These are phyloP conservation scores for Yamadazyma conglobata DNA, from an alignment of 1,139 yeast species.

Conservation along the genomic window DNA sequence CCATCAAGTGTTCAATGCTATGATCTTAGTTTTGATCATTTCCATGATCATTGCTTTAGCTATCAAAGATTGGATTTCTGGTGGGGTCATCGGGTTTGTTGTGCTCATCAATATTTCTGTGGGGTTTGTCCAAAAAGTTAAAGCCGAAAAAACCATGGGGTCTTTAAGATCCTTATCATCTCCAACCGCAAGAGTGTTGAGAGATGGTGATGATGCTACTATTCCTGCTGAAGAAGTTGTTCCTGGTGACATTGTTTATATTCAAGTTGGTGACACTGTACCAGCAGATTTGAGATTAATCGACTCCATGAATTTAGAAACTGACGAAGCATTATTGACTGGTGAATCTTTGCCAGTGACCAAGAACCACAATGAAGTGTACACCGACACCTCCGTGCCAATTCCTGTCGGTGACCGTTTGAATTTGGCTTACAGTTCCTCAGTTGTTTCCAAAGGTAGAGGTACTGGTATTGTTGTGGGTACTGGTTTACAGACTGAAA, in stretches of 20 bases:
- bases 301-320: conserved; percentile 64
- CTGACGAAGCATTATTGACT: conserved; percentile 77
- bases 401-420: conserved; percentile 71
- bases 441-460: conserved; percentile 73
- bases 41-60: conserved; percentile 77
- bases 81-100: conserved; percentile 77
- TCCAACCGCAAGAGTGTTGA: conserved; percentile 67
- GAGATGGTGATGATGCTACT: conserved; percentile 59
- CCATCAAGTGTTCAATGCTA: conserved; percentile 75
- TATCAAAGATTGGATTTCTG: conserved; percentile 76
- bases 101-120: conserved; percentile 63
- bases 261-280: conserved; percentile 72
- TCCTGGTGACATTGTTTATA: conserved; percentile 69
- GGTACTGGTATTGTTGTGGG: conserved; percentile 65
- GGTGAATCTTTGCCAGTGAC: conserved; percentile 82
- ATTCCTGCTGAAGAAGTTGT: conserved; percentile 68
- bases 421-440: conserved; percentile 71
- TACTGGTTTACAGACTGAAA: conserved; percentile 72
- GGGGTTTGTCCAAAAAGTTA: conserved; percentile 68
- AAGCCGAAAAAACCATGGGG: conserved; percentile 81
- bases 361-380: conserved; percentile 46
- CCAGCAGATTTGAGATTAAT: conserved; percentile 73
- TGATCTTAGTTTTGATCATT: conserved; percentile 70
- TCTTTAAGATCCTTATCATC: conserved; percentile 66
- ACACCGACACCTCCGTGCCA: conserved; percentile 23